These are phyloP conservation scores for Musa acuminata DNA, from an alignment of 176 grass and related monocot species.

Conservation along the genomic window DNA sequence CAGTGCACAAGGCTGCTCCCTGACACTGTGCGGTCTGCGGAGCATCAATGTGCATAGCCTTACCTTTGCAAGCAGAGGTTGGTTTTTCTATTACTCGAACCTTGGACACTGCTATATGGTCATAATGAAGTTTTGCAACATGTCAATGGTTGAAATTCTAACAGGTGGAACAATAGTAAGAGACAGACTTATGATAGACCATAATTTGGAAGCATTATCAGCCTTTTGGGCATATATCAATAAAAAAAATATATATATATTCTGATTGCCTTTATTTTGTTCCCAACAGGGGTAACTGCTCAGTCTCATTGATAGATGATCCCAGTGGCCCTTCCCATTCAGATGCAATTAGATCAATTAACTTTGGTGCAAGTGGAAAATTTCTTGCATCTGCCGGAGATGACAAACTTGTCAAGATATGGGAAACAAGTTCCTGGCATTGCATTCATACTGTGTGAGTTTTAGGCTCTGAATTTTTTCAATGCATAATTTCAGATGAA, in stretches of 20 bases:
- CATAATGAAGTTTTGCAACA: too few relatives aligned
- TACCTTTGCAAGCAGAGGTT: too few relatives aligned
- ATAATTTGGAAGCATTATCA: neutral
- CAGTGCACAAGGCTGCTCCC: too few relatives aligned
- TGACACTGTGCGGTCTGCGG: too few relatives aligned
- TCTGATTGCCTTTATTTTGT: neutral
- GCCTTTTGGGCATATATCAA: neutral
- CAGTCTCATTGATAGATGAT: constrained; percentile 42
- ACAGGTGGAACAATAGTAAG: neutral
- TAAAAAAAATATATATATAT: too few relatives aligned
- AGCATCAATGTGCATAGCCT: too few relatives aligned
- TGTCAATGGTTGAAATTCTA: too few relatives aligned
- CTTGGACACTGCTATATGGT: too few relatives aligned
- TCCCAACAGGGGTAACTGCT: constrained; percentile 30
- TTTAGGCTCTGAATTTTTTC: too few relatives aligned
- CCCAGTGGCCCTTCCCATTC: constrained; percentile 41
- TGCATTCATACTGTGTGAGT: constrained; percentile 74
- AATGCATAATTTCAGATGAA: too few relatives aligned
- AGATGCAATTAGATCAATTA: constrained; percentile 57
- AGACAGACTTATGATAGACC: neutral
- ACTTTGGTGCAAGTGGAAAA: constrained; percentile 39
- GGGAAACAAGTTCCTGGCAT: constrained; percentile 57
- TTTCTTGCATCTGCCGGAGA: constrained; percentile 75
- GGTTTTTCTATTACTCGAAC: too few relatives aligned
- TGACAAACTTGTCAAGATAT: constrained; percentile 82